These are phyloP conservation scores for Leccinum olivaceoglutinosum DNA, from an alignment of 1,284 basidiomycete species.

Conservation along the genomic window DNA sequence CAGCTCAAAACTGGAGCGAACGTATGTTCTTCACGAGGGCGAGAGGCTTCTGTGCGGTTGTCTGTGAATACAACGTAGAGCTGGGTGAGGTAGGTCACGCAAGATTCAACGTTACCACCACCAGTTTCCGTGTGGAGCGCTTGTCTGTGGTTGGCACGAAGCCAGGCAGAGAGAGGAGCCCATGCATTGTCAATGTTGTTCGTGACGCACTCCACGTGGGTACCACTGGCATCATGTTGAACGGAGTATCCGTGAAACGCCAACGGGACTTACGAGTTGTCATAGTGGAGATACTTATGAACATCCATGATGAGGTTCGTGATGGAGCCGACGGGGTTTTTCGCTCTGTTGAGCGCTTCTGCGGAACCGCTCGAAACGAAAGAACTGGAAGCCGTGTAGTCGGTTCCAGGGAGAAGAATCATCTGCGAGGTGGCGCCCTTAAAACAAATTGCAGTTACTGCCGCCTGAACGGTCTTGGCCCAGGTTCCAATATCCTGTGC, in stretches of 20 bases:
- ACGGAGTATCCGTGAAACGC: slow-evolving; percentile 4
- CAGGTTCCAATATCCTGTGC: slow-evolving; percentile 33
- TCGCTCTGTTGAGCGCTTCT: slow-evolving; percentile 44
- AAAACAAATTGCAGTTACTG: slow-evolving; percentile 50
- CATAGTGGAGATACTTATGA: slow-evolving; percentile 60
- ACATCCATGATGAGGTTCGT: slow-evolving; percentile 55
- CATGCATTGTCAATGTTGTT: slow-evolving; percentile 48
- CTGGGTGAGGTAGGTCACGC: slow-evolving; percentile 35
- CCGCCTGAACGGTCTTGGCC: slow-evolving; percentile 40
- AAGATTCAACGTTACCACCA: slow-evolving; percentile 48
- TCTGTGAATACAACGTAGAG: too few relatives aligned
- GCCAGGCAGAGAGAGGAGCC: slow-evolving; percentile 45
- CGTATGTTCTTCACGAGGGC: too few relatives aligned
- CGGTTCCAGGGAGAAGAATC: slow-evolving; percentile 51
- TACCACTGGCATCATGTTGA: slow-evolving; percentile 24
- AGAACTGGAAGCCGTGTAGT: slow-evolving; percentile 46
- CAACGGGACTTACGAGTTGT: slow-evolving; percentile 38
- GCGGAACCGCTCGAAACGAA: slow-evolving; percentile 54
- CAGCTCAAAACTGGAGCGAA: too few relatives aligned
- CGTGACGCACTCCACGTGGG: slow-evolving; percentile 35
- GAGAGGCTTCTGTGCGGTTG: too few relatives aligned
- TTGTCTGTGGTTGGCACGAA: slow-evolving; percentile 46
- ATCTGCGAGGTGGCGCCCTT: slow-evolving; percentile 42
- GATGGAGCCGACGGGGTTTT: slow-evolving; percentile 46
- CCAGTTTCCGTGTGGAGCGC: slow-evolving; percentile 63